Evolutionary conservation across 495 filamentous ascomycete genomes (phyloP).

Genomic region (Trichoderma gamsii): DNA sequence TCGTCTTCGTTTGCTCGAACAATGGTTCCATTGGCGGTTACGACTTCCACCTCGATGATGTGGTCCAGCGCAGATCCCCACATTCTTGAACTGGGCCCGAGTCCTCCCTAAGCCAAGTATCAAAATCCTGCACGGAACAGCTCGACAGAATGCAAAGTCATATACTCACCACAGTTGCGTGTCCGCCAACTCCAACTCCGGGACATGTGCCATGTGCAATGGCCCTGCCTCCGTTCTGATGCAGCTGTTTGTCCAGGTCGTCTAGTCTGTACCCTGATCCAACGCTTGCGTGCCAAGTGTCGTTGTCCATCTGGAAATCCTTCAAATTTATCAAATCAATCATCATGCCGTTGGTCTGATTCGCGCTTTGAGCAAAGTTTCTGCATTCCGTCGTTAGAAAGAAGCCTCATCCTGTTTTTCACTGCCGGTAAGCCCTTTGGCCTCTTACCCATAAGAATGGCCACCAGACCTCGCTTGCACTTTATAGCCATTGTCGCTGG

Average conservation of each 20-base stretch:
- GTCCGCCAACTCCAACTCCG: constrained; percentile 62
- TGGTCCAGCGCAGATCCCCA: constrained; percentile 51
- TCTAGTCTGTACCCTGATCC: constrained; percentile 59
- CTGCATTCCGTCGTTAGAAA: not conserved
- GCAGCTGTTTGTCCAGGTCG: constrained; percentile 53
- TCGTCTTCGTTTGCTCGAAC: constrained; percentile 43
- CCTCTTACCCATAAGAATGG: constrained; percentile 56
- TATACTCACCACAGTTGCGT: constrained; percentile 51
- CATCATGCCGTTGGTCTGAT: constrained; percentile 49
- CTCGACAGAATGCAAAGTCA: too few relatives aligned
- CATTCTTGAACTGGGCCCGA: constrained; percentile 51
- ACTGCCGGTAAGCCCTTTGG: too few relatives aligned
- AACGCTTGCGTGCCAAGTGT: constrained; percentile 54
- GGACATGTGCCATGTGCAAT: constrained; percentile 64
- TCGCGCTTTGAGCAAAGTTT: constrained; percentile 40
- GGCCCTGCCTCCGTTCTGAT: constrained; percentile 55
- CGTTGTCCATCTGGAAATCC: constrained; percentile 46
- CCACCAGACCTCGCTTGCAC: constrained; percentile 68
- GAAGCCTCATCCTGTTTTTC: not conserved
- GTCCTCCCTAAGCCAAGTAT: constrained; percentile 35
- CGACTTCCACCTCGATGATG: constrained; percentile 52
- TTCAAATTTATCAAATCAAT: constrained; percentile 54
- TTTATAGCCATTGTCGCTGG: constrained; percentile 45
- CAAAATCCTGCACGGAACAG: too few relatives aligned
- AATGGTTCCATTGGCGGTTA: constrained; percentile 53